phyloP scores from a whole-genome alignment of 192 early-diverging fungal species.

The Backusella parvicylindrica region DNA sequence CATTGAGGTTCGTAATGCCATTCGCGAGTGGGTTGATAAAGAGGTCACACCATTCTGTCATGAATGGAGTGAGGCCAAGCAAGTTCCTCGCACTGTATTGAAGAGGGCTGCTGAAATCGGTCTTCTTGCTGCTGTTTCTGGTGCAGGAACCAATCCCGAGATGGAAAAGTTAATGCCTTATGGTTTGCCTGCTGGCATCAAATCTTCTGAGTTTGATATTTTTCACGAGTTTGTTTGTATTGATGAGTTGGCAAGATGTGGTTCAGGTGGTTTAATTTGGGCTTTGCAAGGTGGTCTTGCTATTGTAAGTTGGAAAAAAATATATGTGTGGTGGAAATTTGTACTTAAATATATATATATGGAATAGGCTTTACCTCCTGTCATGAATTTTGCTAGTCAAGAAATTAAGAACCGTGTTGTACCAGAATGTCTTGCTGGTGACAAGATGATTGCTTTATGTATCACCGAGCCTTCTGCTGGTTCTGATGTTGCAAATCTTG shows the following conservation, averaged over 20 bases:
- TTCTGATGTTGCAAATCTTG: conserved; percentile 71
- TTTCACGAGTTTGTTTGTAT: conserved; percentile 77
- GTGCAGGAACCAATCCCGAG: conserved; percentile 37
- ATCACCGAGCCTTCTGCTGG: conserved; percentile 81
- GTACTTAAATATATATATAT: not conserved
- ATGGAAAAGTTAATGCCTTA: conserved; percentile 24
- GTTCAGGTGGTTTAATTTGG: conserved; percentile 80
- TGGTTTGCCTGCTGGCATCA: conserved; percentile 46
- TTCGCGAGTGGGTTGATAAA: conserved; percentile 71
- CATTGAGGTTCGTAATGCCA: conserved; percentile 50
- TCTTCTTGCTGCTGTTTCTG: conserved; percentile 62
- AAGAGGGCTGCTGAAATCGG: conserved; percentile 67
- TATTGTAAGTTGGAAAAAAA: conserved; percentile 11
- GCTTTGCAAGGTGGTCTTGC: conserved; percentile 64
- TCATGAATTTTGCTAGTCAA: conserved; percentile 66
- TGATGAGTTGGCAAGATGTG: conserved; percentile 78
- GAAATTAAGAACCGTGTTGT: conserved; percentile 64
- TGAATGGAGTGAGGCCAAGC: conserved; percentile 81
- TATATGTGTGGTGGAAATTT: not conserved
- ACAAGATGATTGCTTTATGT: conserved; percentile 74
- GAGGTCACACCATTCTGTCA: conserved; percentile 74
- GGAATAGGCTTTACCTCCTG: conserved; percentile 53
- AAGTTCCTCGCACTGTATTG: conserved; percentile 64
- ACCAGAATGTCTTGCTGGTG: conserved; percentile 57
- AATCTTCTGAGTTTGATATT: conserved; percentile 54